Evolutionary conservation across 2,329 filamentous ascomycete species (phyloP).

Genomic region (Pyricularia sp.): DNA sequence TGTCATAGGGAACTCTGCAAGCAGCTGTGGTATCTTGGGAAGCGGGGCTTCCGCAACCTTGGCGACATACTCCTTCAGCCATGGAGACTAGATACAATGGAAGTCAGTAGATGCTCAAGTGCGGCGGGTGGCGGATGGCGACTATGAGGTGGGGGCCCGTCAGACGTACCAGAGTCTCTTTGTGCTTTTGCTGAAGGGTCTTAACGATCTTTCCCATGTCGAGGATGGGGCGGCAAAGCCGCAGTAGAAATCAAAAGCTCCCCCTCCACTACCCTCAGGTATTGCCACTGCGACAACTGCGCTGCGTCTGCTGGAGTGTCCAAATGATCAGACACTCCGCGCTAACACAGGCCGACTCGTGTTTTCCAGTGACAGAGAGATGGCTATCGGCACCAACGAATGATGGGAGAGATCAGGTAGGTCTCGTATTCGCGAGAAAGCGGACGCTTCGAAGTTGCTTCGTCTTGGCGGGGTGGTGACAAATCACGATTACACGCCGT

Average conservation of each 20-base stretch:
- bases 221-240: constrained; percentile 45
- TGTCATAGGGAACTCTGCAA: constrained; percentile 68
- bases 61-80: constrained; percentile 69
- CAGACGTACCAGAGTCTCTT: constrained; percentile 48
- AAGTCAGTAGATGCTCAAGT: constrained; percentile 1
- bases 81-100: constrained; percentile 55
- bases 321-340: constrained; percentile 1
- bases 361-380: not conserved
- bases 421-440: not conserved
- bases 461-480: not conserved
- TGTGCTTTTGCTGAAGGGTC: constrained; percentile 52
- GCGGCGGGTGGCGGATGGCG: constrained; percentile 4
- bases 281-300: constrained; percentile 27
- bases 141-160: constrained; percentile 4
- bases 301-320: constrained; percentile 8
- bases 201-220: constrained; percentile 59
- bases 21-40: constrained; percentile 61
- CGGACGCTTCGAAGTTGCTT: not conserved
- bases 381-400: not conserved
- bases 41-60: constrained; percentile 55
- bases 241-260: constrained; percentile 32
- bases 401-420: constrained; percentile 1
- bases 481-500: not conserved
- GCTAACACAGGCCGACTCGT: not conserved
- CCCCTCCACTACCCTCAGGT: constrained; percentile 42